These are phyloP conservation scores for Termitomyces sp. DNA, from an alignment of 768 basidiomycete genomes.

Conservation along the genomic window DNA sequence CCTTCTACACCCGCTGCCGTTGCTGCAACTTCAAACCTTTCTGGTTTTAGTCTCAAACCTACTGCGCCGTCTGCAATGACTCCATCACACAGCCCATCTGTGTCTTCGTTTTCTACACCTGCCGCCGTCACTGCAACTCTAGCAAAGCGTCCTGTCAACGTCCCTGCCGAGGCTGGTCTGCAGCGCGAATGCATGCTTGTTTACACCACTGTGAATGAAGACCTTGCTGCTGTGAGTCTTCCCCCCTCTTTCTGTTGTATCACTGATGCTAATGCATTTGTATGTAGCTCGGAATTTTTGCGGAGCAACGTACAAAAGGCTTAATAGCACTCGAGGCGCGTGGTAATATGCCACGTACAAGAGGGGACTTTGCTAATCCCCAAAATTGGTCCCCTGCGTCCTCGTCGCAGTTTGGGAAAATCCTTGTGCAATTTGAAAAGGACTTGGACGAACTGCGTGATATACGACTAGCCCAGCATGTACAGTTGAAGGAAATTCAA, in stretches of 20 bases:
- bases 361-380: slow-evolving; percentile 38
- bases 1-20: slow-evolving; percentile 1
- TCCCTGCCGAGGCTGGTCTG: slow-evolving; percentile 53
- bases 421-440: slow-evolving; percentile 39
- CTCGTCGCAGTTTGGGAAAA: slow-evolving; percentile 42
- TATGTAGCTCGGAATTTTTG: slow-evolving; percentile 43
- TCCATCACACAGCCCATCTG: not conserved
- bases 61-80: not conserved
- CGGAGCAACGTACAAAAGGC: slow-evolving; percentile 29
- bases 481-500: slow-evolving; percentile 48
- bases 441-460: slow-evolving; percentile 44
- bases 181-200: slow-evolving; percentile 58
- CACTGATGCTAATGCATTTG: not conserved
- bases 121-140: slow-evolving; percentile 1
- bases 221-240: slow-evolving; percentile 55
- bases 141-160: slow-evolving; percentile 6
- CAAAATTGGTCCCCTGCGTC: slow-evolving; percentile 53
- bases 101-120: not conserved
- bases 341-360: slow-evolving; percentile 31
- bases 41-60: no score
- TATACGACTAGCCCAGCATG: slow-evolving; percentile 25
- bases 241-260: not conserved
- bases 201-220: slow-evolving; percentile 37
- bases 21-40: not conserved
- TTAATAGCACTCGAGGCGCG: slow-evolving; percentile 28